phyloP scores from a whole-genome alignment of 495 filamentous ascomycete species.

The Tuber magnatum region DNA sequence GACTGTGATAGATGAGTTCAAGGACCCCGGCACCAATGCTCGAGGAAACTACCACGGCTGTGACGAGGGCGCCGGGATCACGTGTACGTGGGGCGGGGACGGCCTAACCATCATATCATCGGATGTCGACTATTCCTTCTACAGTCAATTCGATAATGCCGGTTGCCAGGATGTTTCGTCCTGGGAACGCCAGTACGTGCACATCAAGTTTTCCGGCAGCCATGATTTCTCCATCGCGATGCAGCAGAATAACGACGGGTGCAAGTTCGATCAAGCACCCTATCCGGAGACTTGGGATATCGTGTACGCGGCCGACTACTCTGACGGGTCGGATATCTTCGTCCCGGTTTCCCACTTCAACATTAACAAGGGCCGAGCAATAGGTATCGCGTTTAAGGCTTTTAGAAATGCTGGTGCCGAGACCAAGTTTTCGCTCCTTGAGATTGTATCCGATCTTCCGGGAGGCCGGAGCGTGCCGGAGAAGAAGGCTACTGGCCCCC shows the following conservation, averaged over 20 bases:
- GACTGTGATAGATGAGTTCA: constrained; percentile 62
- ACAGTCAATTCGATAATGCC: constrained; percentile 55
- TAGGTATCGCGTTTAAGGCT: constrained; percentile 62
- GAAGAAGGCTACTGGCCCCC: constrained; percentile 56
- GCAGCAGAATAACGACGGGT: constrained; percentile 62
- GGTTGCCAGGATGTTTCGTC: constrained; percentile 55
- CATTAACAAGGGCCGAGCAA: constrained; percentile 52
- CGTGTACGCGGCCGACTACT: constrained; percentile 60
- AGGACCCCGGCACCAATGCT: constrained; percentile 50
- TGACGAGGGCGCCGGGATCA: constrained; percentile 53
- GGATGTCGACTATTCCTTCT: constrained; percentile 63
- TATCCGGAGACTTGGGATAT: constrained; percentile 69
- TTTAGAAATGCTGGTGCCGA: constrained; percentile 54
- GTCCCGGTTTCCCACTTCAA: constrained; percentile 68
- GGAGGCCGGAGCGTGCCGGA: constrained; percentile 49
- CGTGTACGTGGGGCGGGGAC: constrained; percentile 46
- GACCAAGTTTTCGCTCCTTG: constrained; percentile 55
- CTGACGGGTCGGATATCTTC: constrained; percentile 55
- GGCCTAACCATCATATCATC: constrained; percentile 55
- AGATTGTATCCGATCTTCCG: constrained; percentile 55
- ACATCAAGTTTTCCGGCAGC: constrained; percentile 60
- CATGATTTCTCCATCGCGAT: constrained; percentile 60
- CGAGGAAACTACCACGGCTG: constrained; percentile 64
- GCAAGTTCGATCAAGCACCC: constrained; percentile 52
- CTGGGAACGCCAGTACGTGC: constrained; percentile 56